Base-by-base conservation (phyloP, 768 basidiomycete genomes). In the Coprinellus aureogranulatus region DNA sequence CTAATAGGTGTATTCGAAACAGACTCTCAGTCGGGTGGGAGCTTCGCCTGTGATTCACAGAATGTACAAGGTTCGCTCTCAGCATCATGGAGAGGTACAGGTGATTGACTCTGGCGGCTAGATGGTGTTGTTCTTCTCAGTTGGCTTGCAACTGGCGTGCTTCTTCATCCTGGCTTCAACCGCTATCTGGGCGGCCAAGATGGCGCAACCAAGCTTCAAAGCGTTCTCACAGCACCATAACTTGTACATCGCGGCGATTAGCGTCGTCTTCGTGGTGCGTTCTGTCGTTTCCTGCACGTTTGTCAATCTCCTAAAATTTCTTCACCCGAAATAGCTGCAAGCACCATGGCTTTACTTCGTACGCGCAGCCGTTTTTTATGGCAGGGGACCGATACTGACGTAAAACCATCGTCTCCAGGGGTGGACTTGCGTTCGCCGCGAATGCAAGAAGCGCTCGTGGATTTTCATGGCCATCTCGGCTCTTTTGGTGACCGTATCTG, bases 151-250 rank as follows among this genome's bases (percentile, higher is more conserved):
- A 31, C 72, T 84, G 4, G 67, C 79, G 1, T 68, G 69, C 4
- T 84, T 85, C 67, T 83, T 85, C 62, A 72, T 72, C 2, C 42
- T 84, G 4, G 75, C 78, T 6, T 75, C 78, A 16, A 71, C 77
- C 2, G 74, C 67, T 1, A 65, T 82, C 57, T 85, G 83, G 83
- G 73, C 81, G 22, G 72, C 76, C 60, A 80, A 81, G 63, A 71
- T 81, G 8, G 72, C 70, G 23, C 68, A 68, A 42, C 73, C 72
- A 1, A 55, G 67, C 11, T 67, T 80, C 37, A 67, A 65, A n/a
- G 49, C 53, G 12, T 60, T 79, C n/a, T 70, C 75, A 22, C 56
- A 67, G 0, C 70, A 77, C 54, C 62, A 67, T 34, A 62, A 57
- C 14, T 25, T 79, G 12, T 81, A 80, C 54, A 62, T 77, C n/a